phyloP scores from a whole-genome alignment of 164 flowering plant species.

The Aristolochia fimbriata region DNA sequence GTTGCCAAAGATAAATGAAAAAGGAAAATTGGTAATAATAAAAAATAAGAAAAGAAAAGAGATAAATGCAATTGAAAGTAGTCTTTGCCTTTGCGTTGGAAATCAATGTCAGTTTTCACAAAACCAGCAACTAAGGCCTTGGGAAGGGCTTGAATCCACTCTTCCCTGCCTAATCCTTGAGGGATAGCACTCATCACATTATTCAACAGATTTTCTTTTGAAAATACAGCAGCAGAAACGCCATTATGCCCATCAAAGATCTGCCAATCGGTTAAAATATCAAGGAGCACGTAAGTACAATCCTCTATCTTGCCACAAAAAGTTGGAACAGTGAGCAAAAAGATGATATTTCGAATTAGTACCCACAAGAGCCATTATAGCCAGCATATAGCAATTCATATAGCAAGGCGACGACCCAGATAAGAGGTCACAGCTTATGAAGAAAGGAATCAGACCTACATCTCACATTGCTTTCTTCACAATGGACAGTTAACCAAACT shows the following conservation, averaged over 20 bases:
- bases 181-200: constrained; percentile 93
- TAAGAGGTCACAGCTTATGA: too few species aligned
- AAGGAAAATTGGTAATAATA: constrained; percentile 5
- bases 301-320: background rate
- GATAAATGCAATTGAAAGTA: background rate
- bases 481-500: too few species aligned
- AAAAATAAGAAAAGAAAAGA: background rate
- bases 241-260: constrained; percentile 99
- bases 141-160: constrained; percentile 96
- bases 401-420: too few species aligned
- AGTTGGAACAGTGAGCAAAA: background rate
- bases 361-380: too few species aligned
- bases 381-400: too few species aligned
- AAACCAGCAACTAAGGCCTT: constrained; percentile 90
- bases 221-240: constrained; percentile 80
- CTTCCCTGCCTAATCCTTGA: constrained; percentile 59
- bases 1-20: constrained; percentile 3
- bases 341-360: too few species aligned
- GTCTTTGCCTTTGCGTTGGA: constrained; percentile 69
- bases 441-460: too few species aligned
- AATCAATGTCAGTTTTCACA: constrained; percentile 95
- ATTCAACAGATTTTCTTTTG: constrained; percentile 69
- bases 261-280: constrained; percentile 31
- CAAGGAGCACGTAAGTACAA: constrained; percentile 1
- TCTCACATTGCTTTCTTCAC: too few species aligned